A percentile compares a stretch with the other conserved stretches of the same genome.
These are phyloP conservation scores for Pneumocystis oryctolagi DNA, from an alignment of 1,139 yeast genomes.

Conservation along the genomic window DNA sequence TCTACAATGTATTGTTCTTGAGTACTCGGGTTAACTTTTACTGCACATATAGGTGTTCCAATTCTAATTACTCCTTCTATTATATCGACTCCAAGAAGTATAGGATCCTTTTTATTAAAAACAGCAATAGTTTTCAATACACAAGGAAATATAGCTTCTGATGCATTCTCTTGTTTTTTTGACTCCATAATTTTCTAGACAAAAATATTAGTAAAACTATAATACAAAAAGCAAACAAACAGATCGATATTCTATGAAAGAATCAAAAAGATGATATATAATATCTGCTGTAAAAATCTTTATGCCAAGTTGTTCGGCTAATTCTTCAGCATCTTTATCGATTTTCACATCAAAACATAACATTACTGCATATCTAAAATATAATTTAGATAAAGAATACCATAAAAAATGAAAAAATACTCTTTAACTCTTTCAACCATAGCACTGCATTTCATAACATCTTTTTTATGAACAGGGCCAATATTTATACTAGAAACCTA, in stretches of 20 bases:
- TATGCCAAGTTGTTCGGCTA: conserved; percentile 83
- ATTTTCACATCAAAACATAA: conserved; percentile 93
- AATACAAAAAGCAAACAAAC: background rate
- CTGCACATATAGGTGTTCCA: conserved; percentile 94
- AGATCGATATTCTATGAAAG: conserved; percentile 76
- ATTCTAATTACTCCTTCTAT: conserved; percentile 74
- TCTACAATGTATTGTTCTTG: conserved; percentile 58
- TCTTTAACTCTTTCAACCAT: conserved; percentile 96
- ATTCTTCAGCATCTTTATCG: conserved; percentile 96
- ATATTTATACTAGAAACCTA: conserved; percentile 50
- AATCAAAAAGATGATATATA: conserved; percentile 90
- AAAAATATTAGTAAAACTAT: background rate
- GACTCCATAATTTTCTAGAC: conserved; percentile 61
- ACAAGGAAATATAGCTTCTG: conserved; percentile 87
- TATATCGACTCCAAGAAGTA: conserved; percentile 98
- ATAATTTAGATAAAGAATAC: background rate
- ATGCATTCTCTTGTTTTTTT: conserved; percentile 79
- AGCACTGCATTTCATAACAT: conserved; percentile 91
- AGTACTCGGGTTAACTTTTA: conserved; percentile 72
- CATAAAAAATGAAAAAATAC: conserved; percentile 20
- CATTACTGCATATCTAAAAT: conserved; percentile 55
- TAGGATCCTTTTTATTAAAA: conserved; percentile 96
- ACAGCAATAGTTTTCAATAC: conserved; percentile 87
- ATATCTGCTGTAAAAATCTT: conserved; percentile 90
- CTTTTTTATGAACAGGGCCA: conserved; percentile 96